Percentiles rank a stretch among this genome's conserved stretches.
Conservation (phyloP, 1,139 yeast species). For the Taphrina confusa region DNA sequence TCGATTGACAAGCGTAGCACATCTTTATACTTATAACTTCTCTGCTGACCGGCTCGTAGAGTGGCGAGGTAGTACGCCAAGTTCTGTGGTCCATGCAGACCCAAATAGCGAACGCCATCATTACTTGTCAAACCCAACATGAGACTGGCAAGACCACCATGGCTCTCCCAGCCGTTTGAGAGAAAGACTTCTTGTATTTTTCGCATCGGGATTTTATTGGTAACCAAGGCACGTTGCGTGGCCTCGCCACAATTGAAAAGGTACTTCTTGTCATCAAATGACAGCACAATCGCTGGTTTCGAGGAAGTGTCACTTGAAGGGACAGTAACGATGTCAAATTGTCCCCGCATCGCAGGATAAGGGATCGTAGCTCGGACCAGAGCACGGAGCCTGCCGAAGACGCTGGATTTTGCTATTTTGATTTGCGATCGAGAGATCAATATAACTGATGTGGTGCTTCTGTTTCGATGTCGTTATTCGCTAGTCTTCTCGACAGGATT, state of each 20-base stretch:
- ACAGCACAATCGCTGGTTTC: conserved; percentile 28
- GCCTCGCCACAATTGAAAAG: conserved; percentile 35
- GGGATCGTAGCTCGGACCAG: conserved; percentile 12
- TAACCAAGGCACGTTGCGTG: conserved; percentile 28
- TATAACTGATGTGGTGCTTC: too few relatives aligned
- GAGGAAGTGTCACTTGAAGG: conserved; percentile 25
- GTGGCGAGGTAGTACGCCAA: conserved; percentile 26
- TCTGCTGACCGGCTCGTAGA: conserved; percentile 28
- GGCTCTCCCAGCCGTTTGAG: conserved; percentile 33
- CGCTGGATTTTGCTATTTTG: conserved; percentile 4
- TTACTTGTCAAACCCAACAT: conserved; percentile 12
- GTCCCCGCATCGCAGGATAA: not conserved
- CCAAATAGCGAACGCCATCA: not conserved
- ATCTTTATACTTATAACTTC: not conserved
- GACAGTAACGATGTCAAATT: conserved; percentile 7
- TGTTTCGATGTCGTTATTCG: too few relatives aligned
- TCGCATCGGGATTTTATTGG: conserved; percentile 14
- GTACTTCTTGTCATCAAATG: conserved; percentile 32
- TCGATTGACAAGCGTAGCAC: not conserved
- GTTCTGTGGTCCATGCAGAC: conserved; percentile 29
- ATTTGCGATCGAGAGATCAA: not conserved
- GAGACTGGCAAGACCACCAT: conserved; percentile 33
- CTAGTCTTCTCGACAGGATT: too few relatives aligned
- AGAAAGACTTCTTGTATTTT: conserved; percentile 22
- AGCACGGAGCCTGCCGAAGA: conserved; percentile 30